Percentiles rank a stretch among this genome's conserved stretches.
phyloP scores from a whole-genome alignment of 2,329 filamentous ascomycete species.

The Diaporthe humulicola region DNA sequence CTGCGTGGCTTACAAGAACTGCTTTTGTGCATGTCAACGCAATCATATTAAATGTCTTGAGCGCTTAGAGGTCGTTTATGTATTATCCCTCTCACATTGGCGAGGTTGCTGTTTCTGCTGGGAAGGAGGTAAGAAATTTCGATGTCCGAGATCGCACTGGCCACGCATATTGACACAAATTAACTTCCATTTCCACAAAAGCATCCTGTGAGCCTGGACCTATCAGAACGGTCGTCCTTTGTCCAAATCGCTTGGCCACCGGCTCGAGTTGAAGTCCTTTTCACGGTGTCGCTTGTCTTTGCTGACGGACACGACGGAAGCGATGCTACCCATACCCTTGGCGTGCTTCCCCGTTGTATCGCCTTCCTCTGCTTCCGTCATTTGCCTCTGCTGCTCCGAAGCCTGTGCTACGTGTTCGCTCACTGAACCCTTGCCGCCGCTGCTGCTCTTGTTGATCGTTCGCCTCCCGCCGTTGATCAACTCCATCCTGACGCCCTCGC shows the following conservation, averaged over 20 bases:
- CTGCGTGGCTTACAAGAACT: neutral
- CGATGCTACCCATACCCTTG: slow-evolving; percentile 1
- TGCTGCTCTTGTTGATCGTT: neutral
- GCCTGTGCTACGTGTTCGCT: neutral
- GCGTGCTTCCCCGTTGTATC: neutral
- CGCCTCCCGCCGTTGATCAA: slow-evolving; percentile 8
- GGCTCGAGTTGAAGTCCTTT: slow-evolving; percentile 17
- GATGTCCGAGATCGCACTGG: neutral
- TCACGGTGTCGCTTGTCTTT: slow-evolving; percentile 9
- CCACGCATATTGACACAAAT: neutral
- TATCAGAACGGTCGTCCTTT: neutral
- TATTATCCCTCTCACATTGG: neutral
- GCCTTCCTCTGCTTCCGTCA: neutral
- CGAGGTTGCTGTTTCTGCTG: neutral
- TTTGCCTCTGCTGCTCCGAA: neutral
- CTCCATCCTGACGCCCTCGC: slow-evolving; percentile 16
- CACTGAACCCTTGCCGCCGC: neutral
- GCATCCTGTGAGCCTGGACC: neutral
- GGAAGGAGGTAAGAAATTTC: neutral
- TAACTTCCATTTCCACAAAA: neutral
- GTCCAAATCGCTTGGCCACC: neutral
- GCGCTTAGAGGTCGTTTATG: neutral
- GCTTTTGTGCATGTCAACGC: no score
- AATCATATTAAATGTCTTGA: no score
- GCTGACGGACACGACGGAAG: slow-evolving; percentile 3